A percentile compares a stretch with the other conserved stretches of the same genome.
phyloP scores from a whole-genome alignment of 1,139 yeast species.

The Torulaspora globosa region DNA sequence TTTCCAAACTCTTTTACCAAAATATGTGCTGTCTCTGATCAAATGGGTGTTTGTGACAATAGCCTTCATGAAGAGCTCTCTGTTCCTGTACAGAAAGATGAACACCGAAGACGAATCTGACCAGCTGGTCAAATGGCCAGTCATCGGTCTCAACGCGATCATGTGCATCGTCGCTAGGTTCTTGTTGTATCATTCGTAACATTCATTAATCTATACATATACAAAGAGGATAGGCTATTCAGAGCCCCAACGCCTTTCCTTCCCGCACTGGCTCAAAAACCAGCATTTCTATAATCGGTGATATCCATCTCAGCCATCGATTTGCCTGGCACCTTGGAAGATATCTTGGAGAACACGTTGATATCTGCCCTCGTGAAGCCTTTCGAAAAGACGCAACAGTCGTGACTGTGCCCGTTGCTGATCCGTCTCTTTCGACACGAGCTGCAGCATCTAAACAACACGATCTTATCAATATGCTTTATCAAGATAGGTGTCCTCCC shows the following conservation, averaged over 20 bases:
- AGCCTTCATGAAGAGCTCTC: constrained; percentile 15
- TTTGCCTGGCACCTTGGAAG: constrained; percentile 19
- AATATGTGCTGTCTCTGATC: constrained; percentile 3
- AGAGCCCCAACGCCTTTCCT: neutral
- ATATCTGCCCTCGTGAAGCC: constrained; percentile 35
- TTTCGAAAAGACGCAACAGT: constrained; percentile 28
- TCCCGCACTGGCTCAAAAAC: constrained; percentile 16
- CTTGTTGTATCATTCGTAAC: constrained; percentile 19
- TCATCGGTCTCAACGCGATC: constrained; percentile 16
- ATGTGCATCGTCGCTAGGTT: constrained; percentile 23
- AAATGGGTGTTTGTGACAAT: constrained; percentile 14
- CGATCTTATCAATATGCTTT: constrained; percentile 34
- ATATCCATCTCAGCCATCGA: constrained; percentile 28
- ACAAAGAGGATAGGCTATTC: neutral
- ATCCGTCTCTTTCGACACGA: constrained; percentile 27
- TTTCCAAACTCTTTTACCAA: constrained; percentile 5
- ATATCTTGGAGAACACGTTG: constrained; percentile 26
- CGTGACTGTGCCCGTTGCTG: constrained; percentile 3
- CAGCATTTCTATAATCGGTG: constrained; percentile 28
- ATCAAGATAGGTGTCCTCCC: constrained; percentile 14
- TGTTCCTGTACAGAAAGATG: constrained; percentile 9
- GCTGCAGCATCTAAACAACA: constrained; percentile 31
- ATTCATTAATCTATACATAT: constrained; percentile 8
- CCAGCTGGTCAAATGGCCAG: constrained; percentile 1
- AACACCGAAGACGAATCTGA: constrained; percentile 3